Base-by-base conservation (phyloP, 139 green algal genomes). In the Spirogloea muscicola region DNA sequence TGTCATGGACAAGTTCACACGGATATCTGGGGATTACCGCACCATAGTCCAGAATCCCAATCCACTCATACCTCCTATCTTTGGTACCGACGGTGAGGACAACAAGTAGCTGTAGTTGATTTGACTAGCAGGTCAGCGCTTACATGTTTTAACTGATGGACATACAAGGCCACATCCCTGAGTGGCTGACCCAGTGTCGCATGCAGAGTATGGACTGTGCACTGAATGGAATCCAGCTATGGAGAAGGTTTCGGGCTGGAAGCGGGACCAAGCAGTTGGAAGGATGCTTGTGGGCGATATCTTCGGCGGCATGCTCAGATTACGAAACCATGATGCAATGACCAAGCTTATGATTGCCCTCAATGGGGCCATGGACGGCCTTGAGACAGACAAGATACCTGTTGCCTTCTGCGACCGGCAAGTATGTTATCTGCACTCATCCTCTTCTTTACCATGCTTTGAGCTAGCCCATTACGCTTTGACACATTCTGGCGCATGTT, bases 1-100 rank as follows among this genome's bases (percentile, higher is more conserved):
- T 40, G 75, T 82, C 33, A 52, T 66, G 67, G 75, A 82, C 75
- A 82, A 80, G 68, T 82, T 77, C 66, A 82, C 75, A n/a, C 41
- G 44, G 25, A 71, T 66, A 37, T 31, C 72, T 67, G 75, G 75
- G 27, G 75, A 82, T 38, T 82, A 82, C 49, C 61, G 21, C 40
- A 74, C 58, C 43, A 82, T 82, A 43, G 75, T 82, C 21, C 68
- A 31, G 39, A 57, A 5, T 3, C 75, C 31, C 41, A 68, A 82
- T 59, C 48, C 75, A 39, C 67, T 82, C 58, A 82, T 82, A 58
- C 75, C 75, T 42, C 75, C 75, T 36, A 82, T 82, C 48, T 82
- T 82, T 43, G 75, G 75, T 49, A 68, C 68, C 21, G 75, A 82
- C 44, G 70, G 67, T 76, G 38, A 39, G 49, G n/a, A n/a, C n/a